phyloP scores from a whole-genome alignment of 208 protist genomes.

The Leishmania guyanensis region DNA sequence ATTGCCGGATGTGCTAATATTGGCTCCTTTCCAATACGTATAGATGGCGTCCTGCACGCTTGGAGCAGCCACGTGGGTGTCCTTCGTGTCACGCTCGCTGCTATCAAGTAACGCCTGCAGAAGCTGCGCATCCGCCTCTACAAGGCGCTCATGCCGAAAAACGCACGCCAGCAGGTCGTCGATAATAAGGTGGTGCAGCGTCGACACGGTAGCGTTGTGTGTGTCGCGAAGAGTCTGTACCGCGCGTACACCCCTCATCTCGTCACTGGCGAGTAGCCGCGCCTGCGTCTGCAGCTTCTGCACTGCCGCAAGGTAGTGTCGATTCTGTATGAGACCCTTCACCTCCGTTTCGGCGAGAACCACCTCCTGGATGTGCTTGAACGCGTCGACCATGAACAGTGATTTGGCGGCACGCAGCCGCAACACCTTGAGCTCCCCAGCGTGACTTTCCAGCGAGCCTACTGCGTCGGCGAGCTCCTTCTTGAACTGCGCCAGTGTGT shows the following conservation, averaged over 20 bases:
- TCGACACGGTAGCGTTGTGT: conserved; percentile 50
- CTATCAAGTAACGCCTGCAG: conserved; percentile 59
- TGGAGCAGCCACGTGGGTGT: conserved; percentile 27
- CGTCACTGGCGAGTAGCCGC: conserved; percentile 37
- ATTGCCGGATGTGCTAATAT: not conserved
- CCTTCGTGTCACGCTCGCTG: conserved; percentile 27
- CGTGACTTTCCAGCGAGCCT: conserved; percentile 64
- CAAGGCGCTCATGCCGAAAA: conserved; percentile 69
- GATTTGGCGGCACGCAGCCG: conserved; percentile 75
- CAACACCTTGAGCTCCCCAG: conserved; percentile 71
- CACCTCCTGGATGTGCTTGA: conserved; percentile 56
- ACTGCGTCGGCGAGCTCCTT: conserved; percentile 56
- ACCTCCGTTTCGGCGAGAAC: conserved; percentile 63
- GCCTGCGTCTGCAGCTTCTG: conserved; percentile 51
- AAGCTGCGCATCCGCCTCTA: conserved; percentile 63
- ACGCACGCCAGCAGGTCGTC: conserved; percentile 79
- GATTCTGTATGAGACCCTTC: conserved; percentile 38
- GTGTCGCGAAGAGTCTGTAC: conserved; percentile 60
- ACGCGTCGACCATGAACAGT: conserved; percentile 64
- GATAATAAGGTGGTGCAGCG: conserved; percentile 64
- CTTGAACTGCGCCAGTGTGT: conserved; percentile 76
- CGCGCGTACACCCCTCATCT: conserved; percentile 53
- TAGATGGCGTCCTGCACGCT: conserved; percentile 40
- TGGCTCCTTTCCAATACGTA: conserved; percentile 42
- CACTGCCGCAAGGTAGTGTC: conserved; percentile 75